Conservation (phyloP, 1,284 basidiomycete genomes). For the Pseudozyma sp. region DNA sequence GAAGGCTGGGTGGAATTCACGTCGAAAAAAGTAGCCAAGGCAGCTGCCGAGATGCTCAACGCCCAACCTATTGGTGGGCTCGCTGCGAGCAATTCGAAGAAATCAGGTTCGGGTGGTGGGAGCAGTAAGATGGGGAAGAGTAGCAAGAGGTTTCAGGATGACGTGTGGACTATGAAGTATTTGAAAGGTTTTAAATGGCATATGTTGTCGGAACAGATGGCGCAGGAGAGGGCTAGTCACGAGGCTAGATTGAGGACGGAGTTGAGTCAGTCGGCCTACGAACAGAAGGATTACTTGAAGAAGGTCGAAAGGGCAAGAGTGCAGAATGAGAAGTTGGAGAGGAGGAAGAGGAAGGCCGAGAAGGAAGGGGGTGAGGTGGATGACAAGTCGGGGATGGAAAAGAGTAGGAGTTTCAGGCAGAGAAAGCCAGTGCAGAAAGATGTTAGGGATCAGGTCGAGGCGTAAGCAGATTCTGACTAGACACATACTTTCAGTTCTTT, state of each 20-base stretch:
- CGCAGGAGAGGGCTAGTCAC: conserved; percentile 91
- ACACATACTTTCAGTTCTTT: neutral
- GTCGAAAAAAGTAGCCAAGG: conserved; percentile 89
- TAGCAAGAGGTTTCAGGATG: conserved; percentile 80
- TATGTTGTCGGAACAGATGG: conserved; percentile 98
- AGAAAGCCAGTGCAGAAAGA: conserved; percentile 58
- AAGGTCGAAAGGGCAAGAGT: conserved; percentile 96
- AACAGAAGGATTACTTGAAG: conserved; percentile 91
- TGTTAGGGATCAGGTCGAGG: conserved; percentile 57
- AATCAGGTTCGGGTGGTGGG: conserved; percentile 50
- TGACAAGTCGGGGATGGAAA: conserved; percentile 33
- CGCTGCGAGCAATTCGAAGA: conserved; percentile 42
- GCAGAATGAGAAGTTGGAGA: conserved; percentile 84
- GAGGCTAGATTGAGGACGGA: conserved; percentile 88
- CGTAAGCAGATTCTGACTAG: neutral
- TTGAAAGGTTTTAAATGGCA: conserved; percentile 98
- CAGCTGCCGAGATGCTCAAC: conserved; percentile 93
- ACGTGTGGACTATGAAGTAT: conserved; percentile 99
- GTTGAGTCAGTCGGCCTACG: conserved; percentile 86
- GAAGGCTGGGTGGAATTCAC: conserved; percentile 99
- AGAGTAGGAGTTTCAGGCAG: conserved; percentile 60
- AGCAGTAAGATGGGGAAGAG: conserved; percentile 53
- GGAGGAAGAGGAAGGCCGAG: conserved; percentile 64
- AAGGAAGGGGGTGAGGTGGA: conserved; percentile 25
- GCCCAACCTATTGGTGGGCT: conserved; percentile 83